Evolutionary conservation across 1,284 basidiomycete genomes (phyloP).

Genomic region (Jaminaea rosea): DNA sequence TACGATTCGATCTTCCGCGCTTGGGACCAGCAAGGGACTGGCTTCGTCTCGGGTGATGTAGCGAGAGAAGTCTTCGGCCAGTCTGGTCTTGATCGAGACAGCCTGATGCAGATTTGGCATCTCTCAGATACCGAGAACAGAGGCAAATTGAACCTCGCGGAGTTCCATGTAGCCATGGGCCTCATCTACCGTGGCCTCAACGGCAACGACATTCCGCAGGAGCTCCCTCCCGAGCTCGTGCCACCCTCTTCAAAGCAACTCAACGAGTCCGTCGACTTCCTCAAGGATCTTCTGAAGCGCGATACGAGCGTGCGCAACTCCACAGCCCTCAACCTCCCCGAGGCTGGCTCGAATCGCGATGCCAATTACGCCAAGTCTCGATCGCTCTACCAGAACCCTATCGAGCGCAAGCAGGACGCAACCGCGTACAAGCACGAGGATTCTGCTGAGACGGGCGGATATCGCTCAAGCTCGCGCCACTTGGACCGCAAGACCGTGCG

Average conservation of each 20-base stretch:
- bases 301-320: slow-evolving; percentile 54
- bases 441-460: slow-evolving; percentile 52
- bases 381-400: slow-evolving; percentile 56
- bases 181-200: slow-evolving; percentile 77
- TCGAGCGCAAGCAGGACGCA: slow-evolving; percentile 66
- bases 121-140: slow-evolving; percentile 42
- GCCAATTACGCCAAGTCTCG: slow-evolving; percentile 57
- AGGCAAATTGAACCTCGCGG: slow-evolving; percentile 63
- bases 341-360: slow-evolving; percentile 42
- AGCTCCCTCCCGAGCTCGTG: slow-evolving; percentile 77
- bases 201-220: slow-evolving; percentile 80
- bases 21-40: slow-evolving; percentile 76
- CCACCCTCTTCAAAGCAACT: slow-evolving; percentile 88
- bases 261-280: slow-evolving; percentile 78
- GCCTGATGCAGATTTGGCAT: slow-evolving; percentile 84
- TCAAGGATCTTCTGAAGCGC: slow-evolving; percentile 80
- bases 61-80: slow-evolving; percentile 92
- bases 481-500: slow-evolving; percentile 77
- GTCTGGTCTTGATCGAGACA: slow-evolving; percentile 77
- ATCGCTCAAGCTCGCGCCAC: slow-evolving; percentile 78
- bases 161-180: slow-evolving; percentile 98
- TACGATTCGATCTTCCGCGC: slow-evolving; percentile 95
- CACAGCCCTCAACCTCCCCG: slow-evolving; percentile 48
- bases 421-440: slow-evolving; percentile 85
- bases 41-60: slow-evolving; percentile 78